Conservation (phyloP, 305 asterid species). For the Fraxinus paxiana region DNA sequence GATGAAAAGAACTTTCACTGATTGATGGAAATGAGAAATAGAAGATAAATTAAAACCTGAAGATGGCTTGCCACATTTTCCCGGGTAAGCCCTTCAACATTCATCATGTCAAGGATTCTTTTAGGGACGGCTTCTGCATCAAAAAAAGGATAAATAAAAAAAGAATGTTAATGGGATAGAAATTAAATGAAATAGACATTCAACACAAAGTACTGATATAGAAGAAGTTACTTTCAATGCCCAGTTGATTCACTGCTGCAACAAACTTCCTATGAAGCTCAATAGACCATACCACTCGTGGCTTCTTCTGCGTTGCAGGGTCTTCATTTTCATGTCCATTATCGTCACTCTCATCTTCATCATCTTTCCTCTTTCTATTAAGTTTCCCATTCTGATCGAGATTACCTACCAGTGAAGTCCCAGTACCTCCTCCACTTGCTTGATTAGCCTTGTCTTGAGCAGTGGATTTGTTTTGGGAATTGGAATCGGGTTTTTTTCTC, state of each 20-base stretch:
- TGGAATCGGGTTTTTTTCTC: conserved; percentile 42
- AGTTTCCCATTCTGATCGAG: conserved; percentile 45
- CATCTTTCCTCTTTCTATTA: conserved; percentile 62
- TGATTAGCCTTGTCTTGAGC: conserved; percentile 29
- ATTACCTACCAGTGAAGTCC: conserved; percentile 29
- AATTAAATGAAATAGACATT: neutral
- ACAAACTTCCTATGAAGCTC: conserved; percentile 72
- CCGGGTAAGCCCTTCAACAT: conserved; percentile 85
- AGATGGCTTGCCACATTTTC: conserved; percentile 99
- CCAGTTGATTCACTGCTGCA: conserved; percentile 63
- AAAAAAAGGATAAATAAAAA: conserved; percentile 5
- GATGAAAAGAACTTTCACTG: neutral
- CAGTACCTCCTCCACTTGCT: conserved; percentile 40
- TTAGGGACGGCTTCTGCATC: conserved; percentile 93
- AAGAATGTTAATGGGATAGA: neutral
- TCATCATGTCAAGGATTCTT: conserved; percentile 97
- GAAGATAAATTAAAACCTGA: conserved; percentile 49
- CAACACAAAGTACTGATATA: neutral
- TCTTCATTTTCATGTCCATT: conserved; percentile 48
- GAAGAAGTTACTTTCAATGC: conserved; percentile 48
- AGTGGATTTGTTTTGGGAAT: conserved; percentile 29
- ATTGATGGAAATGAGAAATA: conserved; percentile 1
- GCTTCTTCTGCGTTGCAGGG: conserved; percentile 52
- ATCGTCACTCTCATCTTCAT: conserved; percentile 51
- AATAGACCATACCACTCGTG: conserved; percentile 69